Percentiles rank a stretch among this genome's conserved stretches.
phyloP scores from a whole-genome alignment of 495 filamentous ascomycete species.

The Massariosphaeria phaeospora region DNA sequence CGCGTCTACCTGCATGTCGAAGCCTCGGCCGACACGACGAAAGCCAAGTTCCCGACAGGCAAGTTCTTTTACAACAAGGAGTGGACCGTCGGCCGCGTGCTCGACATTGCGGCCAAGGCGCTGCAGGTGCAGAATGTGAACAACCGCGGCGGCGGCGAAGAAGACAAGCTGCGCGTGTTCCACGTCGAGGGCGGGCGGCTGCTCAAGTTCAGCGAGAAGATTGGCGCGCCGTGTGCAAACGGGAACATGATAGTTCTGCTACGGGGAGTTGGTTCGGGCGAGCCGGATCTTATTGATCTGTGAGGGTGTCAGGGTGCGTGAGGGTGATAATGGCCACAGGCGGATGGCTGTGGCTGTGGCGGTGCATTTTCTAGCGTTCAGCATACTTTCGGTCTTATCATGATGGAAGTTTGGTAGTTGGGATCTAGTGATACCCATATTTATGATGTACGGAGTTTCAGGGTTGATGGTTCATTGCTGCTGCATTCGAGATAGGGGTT shows the following conservation, averaged over 20 bases:
- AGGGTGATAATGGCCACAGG: no score
- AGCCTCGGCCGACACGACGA: constrained; percentile 72
- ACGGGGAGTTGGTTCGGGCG: constrained; percentile 74
- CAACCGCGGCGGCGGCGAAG: constrained; percentile 72
- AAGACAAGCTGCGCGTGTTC: constrained; percentile 75
- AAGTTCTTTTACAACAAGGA: constrained; percentile 80
- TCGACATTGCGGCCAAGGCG: constrained; percentile 80
- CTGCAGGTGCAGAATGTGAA: constrained; percentile 84
- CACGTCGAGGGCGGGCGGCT: constrained; percentile 86
- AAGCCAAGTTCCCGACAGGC: constrained; percentile 49
- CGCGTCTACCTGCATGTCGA: constrained; percentile 82
- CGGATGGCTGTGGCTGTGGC: no score
- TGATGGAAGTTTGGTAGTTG: no score
- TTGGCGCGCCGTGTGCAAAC: constrained; percentile 61
- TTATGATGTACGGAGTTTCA: no score
- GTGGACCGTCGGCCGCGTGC: constrained; percentile 81
- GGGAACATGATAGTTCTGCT: constrained; percentile 89
- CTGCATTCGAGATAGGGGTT: no score
- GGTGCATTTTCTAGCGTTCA: no score
- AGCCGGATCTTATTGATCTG: constrained; percentile 46
- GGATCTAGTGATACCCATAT: no score
- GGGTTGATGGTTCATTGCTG: no score
- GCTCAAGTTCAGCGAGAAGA: constrained; percentile 78
- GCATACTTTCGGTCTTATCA: no score
- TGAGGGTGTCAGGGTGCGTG: background rate